phyloP scores from a whole-genome alignment of 2,329 filamentous ascomycete species.

The Hypoxylon sp. region DNA sequence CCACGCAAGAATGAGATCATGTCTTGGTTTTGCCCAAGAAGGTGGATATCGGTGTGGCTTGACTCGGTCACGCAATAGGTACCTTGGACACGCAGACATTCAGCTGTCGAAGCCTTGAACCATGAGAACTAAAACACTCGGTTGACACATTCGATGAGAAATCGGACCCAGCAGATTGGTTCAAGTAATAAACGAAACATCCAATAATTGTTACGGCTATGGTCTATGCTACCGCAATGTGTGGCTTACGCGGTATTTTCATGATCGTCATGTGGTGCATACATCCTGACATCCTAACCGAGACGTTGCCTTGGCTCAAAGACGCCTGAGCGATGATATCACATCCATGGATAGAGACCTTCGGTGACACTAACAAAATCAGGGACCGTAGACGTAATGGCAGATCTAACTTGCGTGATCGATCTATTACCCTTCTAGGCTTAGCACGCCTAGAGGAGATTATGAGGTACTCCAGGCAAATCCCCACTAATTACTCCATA shows the following conservation, averaged over 20 bases:
- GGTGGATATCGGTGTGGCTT: neutral
- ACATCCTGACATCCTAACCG: constrained; percentile 4
- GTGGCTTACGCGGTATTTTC: constrained; percentile 3
- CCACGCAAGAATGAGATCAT: neutral
- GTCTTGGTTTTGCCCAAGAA: too few relatives aligned
- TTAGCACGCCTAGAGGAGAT: constrained; percentile 7
- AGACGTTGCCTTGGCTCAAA: neutral
- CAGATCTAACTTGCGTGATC: constrained; percentile 36
- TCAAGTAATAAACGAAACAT: constrained; percentile 21
- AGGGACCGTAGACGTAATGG: constrained; percentile 29
- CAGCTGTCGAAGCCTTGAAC: constrained; percentile 8
- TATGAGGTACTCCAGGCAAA: constrained; percentile 10
- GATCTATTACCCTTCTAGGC: constrained; percentile 19
- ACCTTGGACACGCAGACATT: constrained; percentile 2
- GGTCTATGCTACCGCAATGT: constrained; percentile 32
- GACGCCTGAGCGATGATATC: constrained; percentile 20
- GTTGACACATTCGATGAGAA: constrained; percentile 23
- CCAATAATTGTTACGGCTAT: constrained; percentile 10
- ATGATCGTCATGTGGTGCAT: constrained; percentile 24
- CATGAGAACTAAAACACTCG: constrained; percentile 5
- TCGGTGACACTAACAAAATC: constrained; percentile 9
- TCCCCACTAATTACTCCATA: constrained; percentile 22
- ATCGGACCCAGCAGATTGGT: constrained; percentile 36
- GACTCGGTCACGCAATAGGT: constrained; percentile 20
- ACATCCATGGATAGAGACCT: neutral